Base-by-base conservation (phyloP, 2,329 filamentous ascomycete species). In the Trichoderma guizhouense region DNA sequence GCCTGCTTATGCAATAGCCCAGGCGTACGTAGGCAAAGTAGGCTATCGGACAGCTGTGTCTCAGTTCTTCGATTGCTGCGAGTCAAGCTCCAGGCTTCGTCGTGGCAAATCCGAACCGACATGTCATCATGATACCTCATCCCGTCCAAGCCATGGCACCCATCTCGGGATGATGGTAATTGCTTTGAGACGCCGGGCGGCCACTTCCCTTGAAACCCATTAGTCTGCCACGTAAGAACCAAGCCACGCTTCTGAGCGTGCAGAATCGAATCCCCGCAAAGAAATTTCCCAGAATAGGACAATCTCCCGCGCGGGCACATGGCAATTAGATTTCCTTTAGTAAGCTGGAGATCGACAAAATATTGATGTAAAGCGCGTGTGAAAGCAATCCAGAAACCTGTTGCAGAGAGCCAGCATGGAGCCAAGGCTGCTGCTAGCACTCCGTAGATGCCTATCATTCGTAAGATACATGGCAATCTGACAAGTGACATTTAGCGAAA, bases 181-280 rank as follows among this genome's bases (percentile, higher is more conserved):
- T 67, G 18, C 43, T 34, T 26, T n/a, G 28, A 11, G 14, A 67
- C 32, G 64, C 30, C 51, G 51, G 64, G 18, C 28, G 64, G 64
- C 47, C 21, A 34, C 53, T 43, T 60, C 18, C 32, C 15, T 26
- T 24, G 53, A 32, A 69, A n/a, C 66, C 34, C 36, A 60, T 47
- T 69, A 69, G 66, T 47, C 34, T 8, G 66, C 66, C 66, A 69
- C 66, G 66, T 32, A 69, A 61, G 26, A 36, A 24, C 18, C 32
- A 68, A 68, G 65, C 65, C 51, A 61, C 53, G n/a, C 53, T 14
- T n/a, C 21, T 28, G 15, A 12, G 34, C 32, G 47, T 43, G 51
- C 51, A 67, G 58, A 60, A 61, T 26, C 26, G 21, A 39, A 39
- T 34, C 18, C 43, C 62, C 62, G 43, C 62, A 53, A 32, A 32